Evolutionary conservation across 2,329 filamentous ascomycete species (phyloP).

Genomic region (Fusarium graminum): DNA sequence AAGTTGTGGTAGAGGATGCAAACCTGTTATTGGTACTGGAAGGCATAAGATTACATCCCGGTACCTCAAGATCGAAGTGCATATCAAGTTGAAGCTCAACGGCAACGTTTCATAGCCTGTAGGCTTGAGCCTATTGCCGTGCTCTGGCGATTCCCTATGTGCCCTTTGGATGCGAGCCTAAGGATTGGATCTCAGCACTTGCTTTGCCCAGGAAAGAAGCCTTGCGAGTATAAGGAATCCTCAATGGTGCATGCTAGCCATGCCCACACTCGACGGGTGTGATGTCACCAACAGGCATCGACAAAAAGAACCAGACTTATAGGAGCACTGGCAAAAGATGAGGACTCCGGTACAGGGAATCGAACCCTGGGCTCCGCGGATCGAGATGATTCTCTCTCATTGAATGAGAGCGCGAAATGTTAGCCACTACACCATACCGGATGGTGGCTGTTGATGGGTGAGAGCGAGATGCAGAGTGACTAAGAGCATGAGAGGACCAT

Average conservation of each 20-base stretch:
- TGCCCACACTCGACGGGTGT: not conserved
- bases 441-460: slow-evolving; percentile 13
- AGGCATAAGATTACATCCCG: no score
- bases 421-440: slow-evolving; percentile 54
- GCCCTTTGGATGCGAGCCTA: not conserved
- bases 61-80: no score
- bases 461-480: no score
- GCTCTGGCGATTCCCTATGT: not conserved
- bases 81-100: no score
- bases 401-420: slow-evolving; percentile 52
- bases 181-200: not conserved
- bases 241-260: not conserved
- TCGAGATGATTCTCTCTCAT: slow-evolving; percentile 3
- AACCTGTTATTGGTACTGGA: no score
- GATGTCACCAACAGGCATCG: not conserved
- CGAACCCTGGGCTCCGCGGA: not conserved
- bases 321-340: not conserved
- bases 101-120: no score
- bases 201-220: not conserved
- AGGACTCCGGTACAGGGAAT: not conserved
- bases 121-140: no score
- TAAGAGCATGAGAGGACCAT: not conserved
- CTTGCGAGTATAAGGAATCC: no score
- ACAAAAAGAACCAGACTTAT: not conserved
- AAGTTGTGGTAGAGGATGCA: no score